Percentiles rank a stretch among this genome's conserved stretches.
phyloP scores from a whole-genome alignment of 2,329 filamentous ascomycete genomes.

The Diaporthe eres region DNA sequence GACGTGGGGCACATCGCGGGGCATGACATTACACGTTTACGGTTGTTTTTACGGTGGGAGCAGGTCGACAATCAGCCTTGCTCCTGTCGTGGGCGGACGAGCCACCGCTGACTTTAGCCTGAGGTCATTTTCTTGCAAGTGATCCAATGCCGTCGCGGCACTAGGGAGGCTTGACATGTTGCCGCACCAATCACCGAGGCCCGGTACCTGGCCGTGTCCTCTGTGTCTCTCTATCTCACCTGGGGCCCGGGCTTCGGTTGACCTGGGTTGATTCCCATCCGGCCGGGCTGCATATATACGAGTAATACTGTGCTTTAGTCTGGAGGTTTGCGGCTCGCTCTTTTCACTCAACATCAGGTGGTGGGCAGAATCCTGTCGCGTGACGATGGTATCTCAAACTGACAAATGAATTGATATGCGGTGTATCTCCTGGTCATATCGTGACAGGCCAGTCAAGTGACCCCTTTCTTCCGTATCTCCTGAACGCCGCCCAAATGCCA shows the following conservation, averaged over 20 bases:
- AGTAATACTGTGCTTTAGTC: not conserved
- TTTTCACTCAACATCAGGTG: conserved; percentile 5
- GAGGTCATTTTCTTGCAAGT: conserved; percentile 28
- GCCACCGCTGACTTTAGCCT: conserved; percentile 28
- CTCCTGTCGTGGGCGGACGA: conserved; percentile 28
- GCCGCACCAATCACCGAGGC: conserved; percentile 41
- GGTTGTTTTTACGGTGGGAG: conserved; percentile 29
- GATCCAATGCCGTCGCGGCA: conserved; percentile 30
- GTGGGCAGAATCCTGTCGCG: not conserved
- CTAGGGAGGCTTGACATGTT: conserved; percentile 29
- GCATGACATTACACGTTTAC: conserved; percentile 20
- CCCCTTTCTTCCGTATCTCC: conserved; percentile 31
- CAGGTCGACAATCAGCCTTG: conserved; percentile 42
- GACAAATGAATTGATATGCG: conserved; percentile 18
- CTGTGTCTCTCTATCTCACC: not conserved
- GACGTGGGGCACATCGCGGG: conserved; percentile 36
- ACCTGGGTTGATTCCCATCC: conserved; percentile 22
- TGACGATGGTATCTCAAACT: conserved; percentile 1
- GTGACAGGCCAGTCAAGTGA: conserved; percentile 32
- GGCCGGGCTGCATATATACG: conserved; percentile 9
- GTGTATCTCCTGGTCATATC: conserved; percentile 25
- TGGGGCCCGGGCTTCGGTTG: not conserved
- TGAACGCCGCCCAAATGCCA: conserved; percentile 42
- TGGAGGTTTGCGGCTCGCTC: not conserved
- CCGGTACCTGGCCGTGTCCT: conserved; percentile 33